phyloP scores from a whole-genome alignment of 2,329 filamentous ascomycete genomes.

The Myriangium duriaei region DNA sequence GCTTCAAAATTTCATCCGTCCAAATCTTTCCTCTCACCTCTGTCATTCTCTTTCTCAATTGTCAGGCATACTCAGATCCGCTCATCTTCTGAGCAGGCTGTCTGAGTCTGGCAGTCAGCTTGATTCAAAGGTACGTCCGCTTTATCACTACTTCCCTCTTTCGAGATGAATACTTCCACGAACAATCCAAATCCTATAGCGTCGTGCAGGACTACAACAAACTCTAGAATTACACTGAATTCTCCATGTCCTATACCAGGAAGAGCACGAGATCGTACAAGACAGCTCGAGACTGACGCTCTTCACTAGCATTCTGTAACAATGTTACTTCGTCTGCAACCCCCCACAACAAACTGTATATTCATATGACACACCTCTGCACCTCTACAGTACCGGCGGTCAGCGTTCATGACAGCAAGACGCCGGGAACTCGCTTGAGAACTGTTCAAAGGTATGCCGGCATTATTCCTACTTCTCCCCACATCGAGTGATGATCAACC shows the following conservation, averaged over 20 bases:
- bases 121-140: no score
- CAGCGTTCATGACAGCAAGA: no score
- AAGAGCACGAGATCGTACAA: no score
- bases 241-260: no score
- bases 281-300: no score
- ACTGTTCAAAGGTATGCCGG: constrained; percentile 9
- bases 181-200: constrained; percentile 48
- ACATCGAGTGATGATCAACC: constrained; percentile 45
- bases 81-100: no score
- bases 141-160: neutral
- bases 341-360: no score
- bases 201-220: constrained; percentile 36
- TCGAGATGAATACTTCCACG: constrained; percentile 20
- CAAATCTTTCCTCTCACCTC: neutral
- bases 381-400: no score
- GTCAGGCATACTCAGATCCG: neutral
- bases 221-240: constrained; percentile 47
- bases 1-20: neutral
- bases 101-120: no score
- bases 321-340: no score
- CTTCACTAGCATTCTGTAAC: no score
- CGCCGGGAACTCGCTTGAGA: neutral
- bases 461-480: neutral
- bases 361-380: no score
- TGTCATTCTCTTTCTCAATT: neutral